These are phyloP conservation scores for Hypholoma fasciculare DNA, from an alignment of 768 basidiomycete species.

Conservation along the genomic window DNA sequence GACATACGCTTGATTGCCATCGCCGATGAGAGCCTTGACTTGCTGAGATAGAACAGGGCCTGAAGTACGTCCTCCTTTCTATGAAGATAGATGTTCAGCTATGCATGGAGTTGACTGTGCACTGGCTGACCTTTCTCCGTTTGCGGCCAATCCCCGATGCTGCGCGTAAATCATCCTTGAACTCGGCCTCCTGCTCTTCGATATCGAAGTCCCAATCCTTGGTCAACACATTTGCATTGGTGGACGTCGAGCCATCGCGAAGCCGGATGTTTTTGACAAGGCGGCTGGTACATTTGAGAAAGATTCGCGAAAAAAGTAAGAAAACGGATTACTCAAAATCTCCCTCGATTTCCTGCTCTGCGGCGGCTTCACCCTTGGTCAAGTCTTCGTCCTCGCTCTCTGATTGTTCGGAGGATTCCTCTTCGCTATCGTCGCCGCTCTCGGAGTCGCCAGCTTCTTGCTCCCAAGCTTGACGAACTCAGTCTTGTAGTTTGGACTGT, in stretches of 20 bases:
- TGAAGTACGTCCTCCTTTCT: slow-evolving; percentile 40
- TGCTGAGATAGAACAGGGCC: slow-evolving; percentile 68
- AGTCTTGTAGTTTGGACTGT: background rate
- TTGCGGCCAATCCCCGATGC: slow-evolving; percentile 73
- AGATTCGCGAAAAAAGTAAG: background rate
- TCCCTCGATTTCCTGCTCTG: slow-evolving; percentile 53
- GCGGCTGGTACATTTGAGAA: slow-evolving; percentile 40
- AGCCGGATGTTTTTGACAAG: slow-evolving; percentile 66
- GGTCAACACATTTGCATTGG: slow-evolving; percentile 44
- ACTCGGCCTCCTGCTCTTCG: slow-evolving; percentile 66
- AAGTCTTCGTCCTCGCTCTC: slow-evolving; percentile 21
- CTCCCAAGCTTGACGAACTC: background rate
- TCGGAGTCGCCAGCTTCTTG: background rate
- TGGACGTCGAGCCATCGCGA: slow-evolving; percentile 41
- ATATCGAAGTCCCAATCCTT: slow-evolving; percentile 77
- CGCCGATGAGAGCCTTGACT: slow-evolving; percentile 74
- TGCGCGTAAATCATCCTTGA: slow-evolving; percentile 70
- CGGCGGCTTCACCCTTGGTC: slow-evolving; percentile 17
- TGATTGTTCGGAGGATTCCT: slow-evolving; percentile 9
- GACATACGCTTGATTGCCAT: slow-evolving; percentile 87
- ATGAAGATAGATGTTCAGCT: background rate
- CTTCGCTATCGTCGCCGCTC: background rate
- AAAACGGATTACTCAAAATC: slow-evolving; percentile 51
- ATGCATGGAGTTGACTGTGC: background rate
- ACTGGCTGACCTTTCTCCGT: slow-evolving; percentile 43